phyloP scores from a whole-genome alignment of 2,329 filamentous ascomycete species.

The Aureobasidium sp. region DNA sequence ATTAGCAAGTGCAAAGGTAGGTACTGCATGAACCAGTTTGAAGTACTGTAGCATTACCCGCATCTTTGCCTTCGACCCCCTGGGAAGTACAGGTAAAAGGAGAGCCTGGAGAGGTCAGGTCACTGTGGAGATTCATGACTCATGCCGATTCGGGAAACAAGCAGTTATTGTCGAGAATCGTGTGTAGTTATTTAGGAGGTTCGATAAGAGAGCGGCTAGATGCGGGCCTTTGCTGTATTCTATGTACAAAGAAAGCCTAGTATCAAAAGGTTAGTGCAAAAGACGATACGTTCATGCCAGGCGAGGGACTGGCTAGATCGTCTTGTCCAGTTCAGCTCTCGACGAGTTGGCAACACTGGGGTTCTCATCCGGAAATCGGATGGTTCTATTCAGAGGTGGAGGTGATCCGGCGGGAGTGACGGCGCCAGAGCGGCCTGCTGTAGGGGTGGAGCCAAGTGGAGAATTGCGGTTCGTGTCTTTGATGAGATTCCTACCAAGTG shows the following conservation, averaged over 20 bases:
- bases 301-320: not conserved
- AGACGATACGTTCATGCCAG: not conserved
- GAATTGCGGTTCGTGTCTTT: not conserved
- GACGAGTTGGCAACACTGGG: not conserved
- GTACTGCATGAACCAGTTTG: not conserved
- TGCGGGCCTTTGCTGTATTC: not conserved
- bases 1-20: not conserved
- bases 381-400: conserved; percentile 21
- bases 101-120: not conserved
- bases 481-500: not conserved
- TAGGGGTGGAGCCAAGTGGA: conserved; percentile 8
- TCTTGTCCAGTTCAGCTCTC: not conserved
- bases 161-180: not conserved
- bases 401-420: not conserved
- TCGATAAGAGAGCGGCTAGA: not conserved
- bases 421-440: not conserved
- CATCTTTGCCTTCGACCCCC: not conserved
- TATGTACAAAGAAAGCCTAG: not conserved
- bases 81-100: not conserved
- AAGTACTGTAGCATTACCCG: not conserved
- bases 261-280: not conserved
- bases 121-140: not conserved
- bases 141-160: not conserved
- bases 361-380: conserved; percentile 23
- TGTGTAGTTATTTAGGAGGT: not conserved